phyloP scores from a whole-genome alignment of 495 filamentous ascomycete genomes.

The Penicillium argentinense region DNA sequence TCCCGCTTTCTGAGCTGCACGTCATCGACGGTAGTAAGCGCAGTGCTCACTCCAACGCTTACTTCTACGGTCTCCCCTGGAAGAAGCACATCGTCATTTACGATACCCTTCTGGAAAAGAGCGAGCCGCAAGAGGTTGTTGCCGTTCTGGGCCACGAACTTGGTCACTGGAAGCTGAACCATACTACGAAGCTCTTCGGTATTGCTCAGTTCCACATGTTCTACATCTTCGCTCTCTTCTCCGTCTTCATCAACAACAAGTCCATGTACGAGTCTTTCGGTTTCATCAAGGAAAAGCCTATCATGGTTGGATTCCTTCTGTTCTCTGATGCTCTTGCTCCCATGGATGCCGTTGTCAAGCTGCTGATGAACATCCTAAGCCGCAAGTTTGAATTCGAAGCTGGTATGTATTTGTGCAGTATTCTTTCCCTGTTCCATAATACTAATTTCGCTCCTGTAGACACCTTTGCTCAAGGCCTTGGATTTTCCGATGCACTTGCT shows the following conservation, averaged over 20 bases:
- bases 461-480: conserved; percentile 80
- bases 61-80: conserved; percentile 97
- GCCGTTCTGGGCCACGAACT: conserved; percentile 94
- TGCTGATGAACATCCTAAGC: conserved; percentile 94
- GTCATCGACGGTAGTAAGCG: conserved; percentile 98
- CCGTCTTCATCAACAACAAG: conserved; percentile 92
- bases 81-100: conserved; percentile 99
- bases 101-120: conserved; percentile 95
- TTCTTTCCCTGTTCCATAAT: no score
- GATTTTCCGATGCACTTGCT: conserved; percentile 83
- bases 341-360: conserved; percentile 87
- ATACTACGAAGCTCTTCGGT: conserved; percentile 88
- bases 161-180: conserved; percentile 93
- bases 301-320: conserved; percentile 93
- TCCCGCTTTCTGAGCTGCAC: conserved; percentile 85
- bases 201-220: conserved; percentile 92
- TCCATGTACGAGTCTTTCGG: conserved; percentile 90
- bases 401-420: no score
- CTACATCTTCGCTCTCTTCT: conserved; percentile 95
- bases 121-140: conserved; percentile 84
- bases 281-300: conserved; percentile 80
- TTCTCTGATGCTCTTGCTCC: conserved; percentile 93
- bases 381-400: conserved; percentile 94
- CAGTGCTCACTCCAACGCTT: conserved; percentile 95
- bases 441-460: conserved; percentile 42